phyloP scores from a whole-genome alignment of 495 filamentous ascomycete genomes.

The Hypoxylon perforatum region DNA sequence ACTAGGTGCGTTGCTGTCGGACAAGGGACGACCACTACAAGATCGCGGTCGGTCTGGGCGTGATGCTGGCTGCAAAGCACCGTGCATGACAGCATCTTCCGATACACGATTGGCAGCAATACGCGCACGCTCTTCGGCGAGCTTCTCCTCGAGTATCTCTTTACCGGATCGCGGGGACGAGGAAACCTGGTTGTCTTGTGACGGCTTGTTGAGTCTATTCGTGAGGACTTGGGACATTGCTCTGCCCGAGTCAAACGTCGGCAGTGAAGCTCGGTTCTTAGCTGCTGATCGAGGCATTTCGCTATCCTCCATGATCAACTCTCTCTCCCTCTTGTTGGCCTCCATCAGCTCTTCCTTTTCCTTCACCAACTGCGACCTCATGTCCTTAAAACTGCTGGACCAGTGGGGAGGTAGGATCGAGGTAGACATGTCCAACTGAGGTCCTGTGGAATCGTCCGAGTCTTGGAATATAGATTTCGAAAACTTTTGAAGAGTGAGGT shows the following conservation, averaged over 20 bases:
- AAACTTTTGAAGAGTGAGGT: constrained; percentile 40
- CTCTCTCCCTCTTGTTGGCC: constrained; percentile 39
- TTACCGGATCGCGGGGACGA: not conserved
- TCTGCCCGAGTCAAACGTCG: constrained; percentile 20
- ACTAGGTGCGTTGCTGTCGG: constrained; percentile 40
- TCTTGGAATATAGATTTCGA: constrained; percentile 30
- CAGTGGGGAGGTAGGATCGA: constrained; percentile 25
- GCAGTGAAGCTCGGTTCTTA: not conserved
- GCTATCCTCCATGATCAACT: constrained; percentile 19
- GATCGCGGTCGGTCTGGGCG: constrained; percentile 48
- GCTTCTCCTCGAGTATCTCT: constrained; percentile 15
- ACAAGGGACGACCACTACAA: constrained; percentile 27
- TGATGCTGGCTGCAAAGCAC: constrained; percentile 14
- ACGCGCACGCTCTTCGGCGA: constrained; percentile 14
- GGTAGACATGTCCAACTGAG: not conserved
- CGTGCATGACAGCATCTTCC: constrained; percentile 21
- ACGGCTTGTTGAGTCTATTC: constrained; percentile 32
- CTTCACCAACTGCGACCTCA: constrained; percentile 27
- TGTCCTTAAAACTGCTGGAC: constrained; percentile 33
- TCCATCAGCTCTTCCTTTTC: constrained; percentile 41
- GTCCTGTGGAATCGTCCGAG: constrained; percentile 3
- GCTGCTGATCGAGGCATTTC: constrained; percentile 13
- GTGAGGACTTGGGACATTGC: constrained; percentile 35
- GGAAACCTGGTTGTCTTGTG: not conserved
- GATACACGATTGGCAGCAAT: constrained; percentile 1